Base-by-base conservation (phyloP, 1,284 basidiomycete genomes). In the Ganoderma multipileum region DNA sequence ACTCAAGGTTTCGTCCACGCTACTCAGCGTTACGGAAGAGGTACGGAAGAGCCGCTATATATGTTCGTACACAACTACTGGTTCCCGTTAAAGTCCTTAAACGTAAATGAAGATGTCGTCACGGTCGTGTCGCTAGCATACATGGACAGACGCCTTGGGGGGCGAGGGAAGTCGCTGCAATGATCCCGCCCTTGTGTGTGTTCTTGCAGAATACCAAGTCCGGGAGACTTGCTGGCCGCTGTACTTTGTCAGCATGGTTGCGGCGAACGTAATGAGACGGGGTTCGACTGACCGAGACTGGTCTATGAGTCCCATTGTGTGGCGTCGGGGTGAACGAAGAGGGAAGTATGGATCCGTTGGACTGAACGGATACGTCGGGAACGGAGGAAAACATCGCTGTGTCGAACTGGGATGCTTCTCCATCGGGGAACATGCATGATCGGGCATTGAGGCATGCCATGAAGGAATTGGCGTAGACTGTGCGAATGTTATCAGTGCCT, bases 391-490 rank as follows among this genome's bases (percentile, higher is more conserved):
- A 73, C 9, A 73, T 66, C 7, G 68, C 72, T 5, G 67, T 69
- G 57, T 73, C 70, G 52, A 44, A 54, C 47, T 66, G 64, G 50
- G 72, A 69, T 36, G 33, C 64, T 30, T 63, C 58, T 2, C 67
- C 61, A 2, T 57, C 69, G 8, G 66, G 59, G 54, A 71, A 66
- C 44, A 72, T 64, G 44, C 9, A 39, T 39, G 66, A 63, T 30
- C 72, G 52, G 16, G 70, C 72, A 61, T 73, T 73, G 26, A 73
- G 64, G 30, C 69, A 70, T 28, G 72, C 72, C 63, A 73, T 65
- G 63, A 73, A 70, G 30, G 70, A 72, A 62, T 73, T 73, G 58
- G 70, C 72, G 20, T 73, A 73, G 1, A 73, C 72, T 73, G 61
- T 1, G 11, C 4, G 7, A 38, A 12, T 14, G 11, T n/a, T 30